Percentiles rank a stretch among this genome's conserved stretches.
Conservation (phyloP, 441 rosid genomes). For the Oxalis stricta region DNA sequence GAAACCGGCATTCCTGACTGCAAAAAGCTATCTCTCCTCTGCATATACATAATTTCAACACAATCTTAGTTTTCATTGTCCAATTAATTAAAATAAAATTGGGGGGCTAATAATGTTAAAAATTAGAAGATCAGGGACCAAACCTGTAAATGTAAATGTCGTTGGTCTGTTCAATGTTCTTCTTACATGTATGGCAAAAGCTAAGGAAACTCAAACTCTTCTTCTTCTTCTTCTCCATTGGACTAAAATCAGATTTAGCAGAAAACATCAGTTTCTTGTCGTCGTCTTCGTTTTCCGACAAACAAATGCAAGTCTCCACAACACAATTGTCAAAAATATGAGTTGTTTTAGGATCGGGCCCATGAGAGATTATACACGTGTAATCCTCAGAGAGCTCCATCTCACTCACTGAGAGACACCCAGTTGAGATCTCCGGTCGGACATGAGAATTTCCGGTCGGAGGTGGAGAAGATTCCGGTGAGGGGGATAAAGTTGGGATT, state of each 20-base stretch:
- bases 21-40: constrained; percentile 93
- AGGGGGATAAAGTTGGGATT: constrained; percentile 14
- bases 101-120: background rate
- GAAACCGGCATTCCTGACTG: constrained; percentile 71
- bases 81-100: background rate
- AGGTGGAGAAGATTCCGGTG: too few relatives aligned
- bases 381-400: constrained; percentile 91
- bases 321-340: constrained; percentile 77
- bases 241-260: constrained; percentile 9
- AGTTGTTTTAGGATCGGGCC: constrained; percentile 69
- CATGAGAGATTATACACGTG: constrained; percentile 77
- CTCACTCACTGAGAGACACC: constrained; percentile 43
- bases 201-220: constrained; percentile 60
- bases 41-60: background rate
- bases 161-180: constrained; percentile 58
- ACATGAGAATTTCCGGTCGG: too few relatives aligned
- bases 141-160: constrained; percentile 93
- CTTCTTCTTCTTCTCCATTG: constrained; percentile 17
- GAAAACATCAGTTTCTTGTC: too few relatives aligned
- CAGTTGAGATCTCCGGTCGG: constrained; percentile 23
- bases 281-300: constrained; percentile 10
- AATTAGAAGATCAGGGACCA: constrained; percentile 11
- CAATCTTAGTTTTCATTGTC: background rate
- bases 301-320: constrained; percentile 49
- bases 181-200: constrained; percentile 63